A percentile compares a stretch with the other conserved stretches of the same genome.
Conservation (phyloP, 164 flowering plant genomes). For the Umbellularia californica region DNA sequence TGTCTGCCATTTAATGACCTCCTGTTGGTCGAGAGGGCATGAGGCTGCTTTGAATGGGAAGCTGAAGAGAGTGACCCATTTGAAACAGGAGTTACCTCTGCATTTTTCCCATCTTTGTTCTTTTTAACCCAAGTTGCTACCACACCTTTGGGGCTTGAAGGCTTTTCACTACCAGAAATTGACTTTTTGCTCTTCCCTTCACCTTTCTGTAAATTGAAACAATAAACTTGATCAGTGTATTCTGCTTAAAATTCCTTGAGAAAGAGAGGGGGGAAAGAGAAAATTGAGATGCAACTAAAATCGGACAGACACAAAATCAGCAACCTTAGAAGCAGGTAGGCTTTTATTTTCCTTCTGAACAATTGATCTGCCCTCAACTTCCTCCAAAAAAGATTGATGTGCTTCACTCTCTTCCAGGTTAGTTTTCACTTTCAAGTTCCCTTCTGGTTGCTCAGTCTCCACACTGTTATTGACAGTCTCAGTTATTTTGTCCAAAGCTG, state of each 20-base stretch:
- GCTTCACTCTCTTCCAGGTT: slow-evolving; percentile 1
- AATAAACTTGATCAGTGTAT: neutral
- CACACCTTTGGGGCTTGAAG: slow-evolving; percentile 22
- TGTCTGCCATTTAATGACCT: slow-evolving; percentile 40
- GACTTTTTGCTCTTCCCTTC: neutral
- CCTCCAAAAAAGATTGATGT: neutral
- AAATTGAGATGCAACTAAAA: neutral
- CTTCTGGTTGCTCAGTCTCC: neutral
- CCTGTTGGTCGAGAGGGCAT: slow-evolving; percentile 21
- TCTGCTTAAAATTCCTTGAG: slow-evolving; percentile 5
- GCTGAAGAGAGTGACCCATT: slow-evolving; percentile 38
- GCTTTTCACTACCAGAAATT: slow-evolving; percentile 22
- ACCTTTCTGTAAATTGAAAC: neutral
- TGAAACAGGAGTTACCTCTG: slow-evolving; percentile 22
- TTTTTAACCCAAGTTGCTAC: slow-evolving; percentile 29
- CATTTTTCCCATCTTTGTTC: slow-evolving; percentile 37
- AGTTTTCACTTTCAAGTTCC: neutral
- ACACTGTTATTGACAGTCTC: neutral
- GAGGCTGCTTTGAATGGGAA: slow-evolving; percentile 35
- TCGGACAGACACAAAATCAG: neutral
- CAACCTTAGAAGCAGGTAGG: neutral
- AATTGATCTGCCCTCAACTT: neutral
- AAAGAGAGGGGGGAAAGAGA: neutral
- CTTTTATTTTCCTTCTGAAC: neutral
- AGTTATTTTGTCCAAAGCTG: neutral